phyloP scores from a whole-genome alignment of 192 early-diverging fungal species.

The Chytriomyces sp. region DNA sequence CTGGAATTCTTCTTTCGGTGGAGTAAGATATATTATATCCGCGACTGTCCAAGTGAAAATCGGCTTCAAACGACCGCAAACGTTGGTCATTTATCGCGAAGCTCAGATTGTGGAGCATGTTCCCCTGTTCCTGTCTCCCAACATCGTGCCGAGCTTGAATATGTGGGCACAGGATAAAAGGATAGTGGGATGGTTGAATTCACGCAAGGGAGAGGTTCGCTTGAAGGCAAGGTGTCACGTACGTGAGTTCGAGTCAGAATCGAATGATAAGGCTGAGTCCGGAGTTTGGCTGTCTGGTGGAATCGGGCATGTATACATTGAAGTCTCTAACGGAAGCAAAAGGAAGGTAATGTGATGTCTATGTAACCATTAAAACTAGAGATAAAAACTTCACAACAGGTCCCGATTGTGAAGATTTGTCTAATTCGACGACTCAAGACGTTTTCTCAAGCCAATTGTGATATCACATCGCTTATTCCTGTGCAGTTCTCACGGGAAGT shows the following conservation, averaged over 20 bases:
- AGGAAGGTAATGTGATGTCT: conserved; percentile 41
- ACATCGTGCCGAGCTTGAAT: conserved; percentile 19
- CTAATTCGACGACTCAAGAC: conserved; percentile 50
- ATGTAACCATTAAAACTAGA: too few relatives aligned
- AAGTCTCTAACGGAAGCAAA: conserved; percentile 37
- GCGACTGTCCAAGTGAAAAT: conserved; percentile 41
- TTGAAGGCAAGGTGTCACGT: conserved; percentile 34
- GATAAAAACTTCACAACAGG: conserved; percentile 17
- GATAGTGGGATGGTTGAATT: conserved; percentile 33
- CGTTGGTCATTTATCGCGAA: conserved; percentile 28
- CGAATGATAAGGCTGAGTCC: not conserved
- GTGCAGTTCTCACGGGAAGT: conserved; percentile 39
- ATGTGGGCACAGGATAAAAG: conserved; percentile 6
- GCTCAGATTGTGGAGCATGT: conserved; percentile 40
- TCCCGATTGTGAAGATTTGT: conserved; percentile 33
- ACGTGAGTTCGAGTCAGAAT: not conserved
- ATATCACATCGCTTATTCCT: conserved; percentile 28
- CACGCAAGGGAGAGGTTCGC: conserved; percentile 37
- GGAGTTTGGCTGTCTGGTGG: conserved; percentile 35
- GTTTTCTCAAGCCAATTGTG: conserved; percentile 27
- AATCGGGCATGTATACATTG: conserved; percentile 40
- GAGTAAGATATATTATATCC: conserved; percentile 49
- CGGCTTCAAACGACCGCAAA: conserved; percentile 12
- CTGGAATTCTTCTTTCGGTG: conserved; percentile 42
- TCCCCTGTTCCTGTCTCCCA: conserved; percentile 6